Base-by-base conservation (phyloP, 2,329 filamentous ascomycete species). In the Cladorrhinum sp. region DNA sequence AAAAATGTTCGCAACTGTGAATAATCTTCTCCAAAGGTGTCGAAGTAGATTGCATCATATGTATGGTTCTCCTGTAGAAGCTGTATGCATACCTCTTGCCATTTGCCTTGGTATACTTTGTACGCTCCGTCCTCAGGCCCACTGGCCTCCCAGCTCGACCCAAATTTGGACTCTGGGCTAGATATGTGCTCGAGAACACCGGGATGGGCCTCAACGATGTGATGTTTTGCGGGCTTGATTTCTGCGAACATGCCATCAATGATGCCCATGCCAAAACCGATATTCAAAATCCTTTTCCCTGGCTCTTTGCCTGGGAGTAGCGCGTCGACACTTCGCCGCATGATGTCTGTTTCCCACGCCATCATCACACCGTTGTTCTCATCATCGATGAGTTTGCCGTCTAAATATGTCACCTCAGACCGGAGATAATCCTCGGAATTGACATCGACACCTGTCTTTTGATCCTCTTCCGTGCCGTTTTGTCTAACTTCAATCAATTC, bases 11-110 rank as follows among this genome's bases (percentile, higher is more conserved):
- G 88, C 25, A 98, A 85, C 72, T 93, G 90, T 1, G 81, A 80
- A 75, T 98, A 99, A 65, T 95, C 91, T 76, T 99, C 95, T 6
- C 92, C 95, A 74, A 98, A 98, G 0, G 95, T 99, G 72, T 99
- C 95, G 71, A 97, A 98, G 78, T 98, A 99, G 67, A 99, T 91
- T 25, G 89, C 91, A 71, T 96, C 91, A 70, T 93, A 93, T 12
- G 86, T 77, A 68, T 89, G 82, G 9, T 89, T 89, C 45, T 85
- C 77, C 61, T 85, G 83, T 1, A 93, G 76, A 7, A 96, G 78
- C 55, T 78, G 77, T 0, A 88, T 89, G 16, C 93, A 78, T 0
- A 95, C 77, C 61, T 95, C 90, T 74, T 96, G 92, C 92, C 92
- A 96, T 66, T 81, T 81, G 2, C 92, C 90, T 38, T 82, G 78